phyloP scores from a whole-genome alignment of 2,329 filamentous ascomycete species.

The Clonostachys chloroleuca region DNA sequence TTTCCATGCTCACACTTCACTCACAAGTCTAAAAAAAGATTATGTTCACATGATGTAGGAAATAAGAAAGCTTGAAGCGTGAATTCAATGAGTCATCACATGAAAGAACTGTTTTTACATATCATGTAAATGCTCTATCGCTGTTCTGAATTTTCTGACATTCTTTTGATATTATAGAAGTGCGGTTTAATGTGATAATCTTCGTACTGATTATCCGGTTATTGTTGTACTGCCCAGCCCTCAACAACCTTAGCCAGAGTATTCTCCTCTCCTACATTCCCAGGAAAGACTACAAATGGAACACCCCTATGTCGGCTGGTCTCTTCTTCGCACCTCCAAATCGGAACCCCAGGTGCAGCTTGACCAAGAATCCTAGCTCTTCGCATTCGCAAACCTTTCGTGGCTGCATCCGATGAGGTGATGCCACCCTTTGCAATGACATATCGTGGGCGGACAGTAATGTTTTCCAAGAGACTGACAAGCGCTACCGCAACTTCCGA shows the following conservation, averaged over 20 bases:
- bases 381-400: conserved; percentile 49
- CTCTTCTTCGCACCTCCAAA: conserved; percentile 49
- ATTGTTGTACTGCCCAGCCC: conserved; percentile 1
- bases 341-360: conserved; percentile 47
- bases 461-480: conserved; percentile 35
- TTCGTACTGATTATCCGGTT: too few relatives aligned
- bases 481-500: conserved; percentile 43
- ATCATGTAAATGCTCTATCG: too few relatives aligned
- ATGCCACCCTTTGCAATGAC: conserved; percentile 57
- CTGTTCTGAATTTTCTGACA: too few relatives aligned
- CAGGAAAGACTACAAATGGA: conserved; percentile 52
- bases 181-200: too few relatives aligned
- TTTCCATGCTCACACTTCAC: too few relatives aligned
- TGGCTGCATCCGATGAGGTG: conserved; percentile 53
- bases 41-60: too few relatives aligned
- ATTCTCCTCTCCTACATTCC: conserved; percentile 44
- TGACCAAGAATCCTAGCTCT: conserved; percentile 50
- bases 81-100: too few relatives aligned
- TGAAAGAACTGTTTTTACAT: too few relatives aligned
- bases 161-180: too few relatives aligned
- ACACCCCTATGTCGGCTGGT: conserved; percentile 39
- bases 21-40: too few relatives aligned
- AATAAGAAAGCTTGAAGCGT: too few relatives aligned
- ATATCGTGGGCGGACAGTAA: conserved; percentile 45
- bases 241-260: conserved; percentile 36